phyloP scores from a whole-genome alignment of 306 rosid species.

The Benincasa hispida region DNA sequence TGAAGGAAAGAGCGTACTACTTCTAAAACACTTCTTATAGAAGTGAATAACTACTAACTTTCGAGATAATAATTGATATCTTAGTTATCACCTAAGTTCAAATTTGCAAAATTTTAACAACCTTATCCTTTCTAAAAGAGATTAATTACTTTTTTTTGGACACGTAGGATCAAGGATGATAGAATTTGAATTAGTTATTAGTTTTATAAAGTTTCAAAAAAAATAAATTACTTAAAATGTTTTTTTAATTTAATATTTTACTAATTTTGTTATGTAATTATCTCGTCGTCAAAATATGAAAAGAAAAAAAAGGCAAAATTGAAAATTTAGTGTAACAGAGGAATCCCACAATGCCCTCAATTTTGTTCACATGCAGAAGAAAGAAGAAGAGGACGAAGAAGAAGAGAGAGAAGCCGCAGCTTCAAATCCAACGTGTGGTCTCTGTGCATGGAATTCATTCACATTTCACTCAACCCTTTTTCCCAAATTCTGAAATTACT shows the following conservation, averaged over 20 bases:
- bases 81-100: no score
- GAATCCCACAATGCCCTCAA: neutral
- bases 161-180: no score
- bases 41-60: no score
- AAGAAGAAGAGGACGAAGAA: neutral
- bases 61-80: no score
- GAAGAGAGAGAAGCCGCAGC: neutral
- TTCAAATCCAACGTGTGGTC: conserved; percentile 26
- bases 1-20: no score
- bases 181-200: no score
- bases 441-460: conserved; percentile 8
- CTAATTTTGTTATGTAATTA: neutral
- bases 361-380: conserved; percentile 16
- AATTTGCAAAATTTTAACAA: no score
- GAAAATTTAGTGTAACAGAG: neutral
- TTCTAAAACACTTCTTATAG: no score
- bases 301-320: neutral
- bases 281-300: neutral
- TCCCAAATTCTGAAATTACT: neutral
- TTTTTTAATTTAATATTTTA: neutral
- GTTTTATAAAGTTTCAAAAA: no score
- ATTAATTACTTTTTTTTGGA: no score
- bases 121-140: no score
- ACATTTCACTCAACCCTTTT: neutral
- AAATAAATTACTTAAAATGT: no score